Evolutionary conservation across 257 asterid genomes (phyloP).

Genomic region (Gentiana macrophylla): DNA sequence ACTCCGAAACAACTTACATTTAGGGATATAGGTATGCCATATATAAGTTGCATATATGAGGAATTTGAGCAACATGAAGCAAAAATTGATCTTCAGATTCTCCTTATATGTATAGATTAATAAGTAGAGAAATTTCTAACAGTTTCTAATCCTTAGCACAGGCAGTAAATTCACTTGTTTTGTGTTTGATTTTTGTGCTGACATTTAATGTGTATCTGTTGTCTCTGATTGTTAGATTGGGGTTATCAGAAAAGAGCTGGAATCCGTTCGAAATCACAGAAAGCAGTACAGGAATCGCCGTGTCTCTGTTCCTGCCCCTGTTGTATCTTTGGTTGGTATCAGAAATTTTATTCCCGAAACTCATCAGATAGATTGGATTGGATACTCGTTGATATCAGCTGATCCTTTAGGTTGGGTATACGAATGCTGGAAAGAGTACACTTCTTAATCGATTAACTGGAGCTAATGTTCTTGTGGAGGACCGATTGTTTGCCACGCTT

Average conservation of each 20-base stretch:
- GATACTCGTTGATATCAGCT: constrained; percentile 2
- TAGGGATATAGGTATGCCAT: too few relatives aligned
- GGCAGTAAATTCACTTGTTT: background rate
- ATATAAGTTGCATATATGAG: too few relatives aligned
- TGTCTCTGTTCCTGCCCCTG: constrained; percentile 70
- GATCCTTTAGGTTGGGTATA: constrained; percentile 78
- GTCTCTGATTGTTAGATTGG: constrained; percentile 43
- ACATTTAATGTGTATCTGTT: background rate
- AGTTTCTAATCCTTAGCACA: too few relatives aligned
- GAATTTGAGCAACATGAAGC: too few relatives aligned
- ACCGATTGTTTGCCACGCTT: constrained; percentile 85
- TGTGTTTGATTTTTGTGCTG: background rate
- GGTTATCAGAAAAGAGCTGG: constrained; percentile 83
- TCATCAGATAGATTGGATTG: background rate
- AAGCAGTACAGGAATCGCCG: constrained; percentile 86
- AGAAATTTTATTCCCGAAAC: background rate
- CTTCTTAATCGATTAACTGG: constrained; percentile 81
- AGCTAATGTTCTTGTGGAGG: constrained; percentile 93
- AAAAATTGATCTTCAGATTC: too few relatives aligned
- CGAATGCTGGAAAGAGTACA: constrained; percentile 98
- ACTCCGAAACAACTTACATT: too few relatives aligned
- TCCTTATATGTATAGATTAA: too few relatives aligned
- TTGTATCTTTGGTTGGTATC: constrained; percentile 78
- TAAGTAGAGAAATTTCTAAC: too few relatives aligned
- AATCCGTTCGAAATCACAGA: constrained; percentile 93